Evolutionary conservation across 352 stramenopile species (phyloP), one percentile per base, ranked within the genome.

Genomic region (Salisapilia sapeloensis): DNA sequence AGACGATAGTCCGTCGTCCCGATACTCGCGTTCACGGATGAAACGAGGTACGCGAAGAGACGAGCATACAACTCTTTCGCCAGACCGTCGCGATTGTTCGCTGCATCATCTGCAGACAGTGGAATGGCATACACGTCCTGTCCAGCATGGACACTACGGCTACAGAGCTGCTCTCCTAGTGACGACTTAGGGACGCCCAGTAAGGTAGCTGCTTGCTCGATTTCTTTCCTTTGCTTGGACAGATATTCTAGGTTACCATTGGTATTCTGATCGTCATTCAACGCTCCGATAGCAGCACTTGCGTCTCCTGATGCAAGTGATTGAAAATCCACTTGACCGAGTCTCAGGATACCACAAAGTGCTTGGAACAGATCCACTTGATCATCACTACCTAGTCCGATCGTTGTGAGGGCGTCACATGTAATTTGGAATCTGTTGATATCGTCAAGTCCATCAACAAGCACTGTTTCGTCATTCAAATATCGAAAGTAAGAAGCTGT

Each of bases 41-140:
- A 57, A 30, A 98, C 92, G 7, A 98, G 64, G 60, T 94, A 97
- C 2, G 86, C 65, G 44, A 98, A 98, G 10, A 98, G 53, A 15
- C 91, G 78, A 5, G 74, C 64, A 37, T 97, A 97, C n/a, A 96
- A 56, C 37, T 95, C 87, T 40, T 97, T 97, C 11, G 78, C 85
- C 4, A 97, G 48, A 9, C 94, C 93, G 54, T 98, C 93, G 17
- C 94, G 72, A 42, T 83, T 85, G 44, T 87, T 82, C 20, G 65
- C 56, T 0, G 80, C 76, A 16, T 92, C 67, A 18, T 77, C 40
- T 21, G 53, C 55, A 1, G 63, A 83, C 0, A 91, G 40, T 7
- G 75, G 69, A 1, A 91, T 66, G 19, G 61, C 76, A 40, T 91
- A 91, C 11, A 87, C 71, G 40, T 91, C 71, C 11, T 84, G 61